A percentile compares a stretch with the other conserved stretches of the same genome.
Evolutionary conservation across 2,329 filamentous ascomycete genomes (phyloP).

Genomic region (Fusarium dimerum): DNA sequence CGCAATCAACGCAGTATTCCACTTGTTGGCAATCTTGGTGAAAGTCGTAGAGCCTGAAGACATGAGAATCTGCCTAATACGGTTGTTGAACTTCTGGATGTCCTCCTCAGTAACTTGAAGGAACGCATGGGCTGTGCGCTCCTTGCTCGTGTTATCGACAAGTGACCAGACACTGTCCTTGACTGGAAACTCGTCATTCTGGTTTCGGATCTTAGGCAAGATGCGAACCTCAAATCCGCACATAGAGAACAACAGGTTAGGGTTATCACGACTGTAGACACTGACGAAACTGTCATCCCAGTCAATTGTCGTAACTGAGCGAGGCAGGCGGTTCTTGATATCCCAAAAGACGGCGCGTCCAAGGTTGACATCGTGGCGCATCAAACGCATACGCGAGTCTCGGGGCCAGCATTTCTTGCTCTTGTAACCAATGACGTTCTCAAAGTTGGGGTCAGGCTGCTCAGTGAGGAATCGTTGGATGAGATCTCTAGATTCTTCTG

Average conservation of each 20-base stretch:
- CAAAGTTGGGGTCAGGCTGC: conserved; percentile 97
- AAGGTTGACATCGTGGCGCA: conserved; percentile 98
- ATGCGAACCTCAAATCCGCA: conserved; percentile 97
- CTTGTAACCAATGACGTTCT: conserved; percentile 98
- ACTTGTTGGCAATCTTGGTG: conserved; percentile 99
- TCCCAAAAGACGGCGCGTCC: conserved; percentile 99
- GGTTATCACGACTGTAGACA: conserved; percentile 97
- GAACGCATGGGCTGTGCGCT: conserved; percentile 96
- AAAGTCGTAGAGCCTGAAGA: conserved; percentile 99
- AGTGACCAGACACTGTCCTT: conserved; percentile 99
- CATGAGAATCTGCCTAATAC: conserved; percentile 98
- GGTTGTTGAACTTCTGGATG: conserved; percentile 98
- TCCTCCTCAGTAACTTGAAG: conserved; percentile 97
- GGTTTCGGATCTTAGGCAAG: conserved; percentile 89
- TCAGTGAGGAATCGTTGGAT: conserved; percentile 98
- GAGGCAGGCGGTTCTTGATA: conserved; percentile 91
- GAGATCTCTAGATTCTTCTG: conserved; percentile 91
- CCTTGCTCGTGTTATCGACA: conserved; percentile 94
- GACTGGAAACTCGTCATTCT: conserved; percentile 93
- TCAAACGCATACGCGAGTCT: conserved; percentile 95
- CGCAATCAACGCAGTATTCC: conserved; percentile 97
- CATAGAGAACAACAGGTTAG: conserved; percentile 97
- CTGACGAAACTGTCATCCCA: conserved; percentile 99
- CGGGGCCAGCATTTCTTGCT: conserved; percentile 99
- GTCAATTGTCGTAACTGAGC: conserved; percentile 95